Base-by-base conservation (phyloP, 2,329 filamentous ascomycete genomes). In the Fusarium sp. region DNA sequence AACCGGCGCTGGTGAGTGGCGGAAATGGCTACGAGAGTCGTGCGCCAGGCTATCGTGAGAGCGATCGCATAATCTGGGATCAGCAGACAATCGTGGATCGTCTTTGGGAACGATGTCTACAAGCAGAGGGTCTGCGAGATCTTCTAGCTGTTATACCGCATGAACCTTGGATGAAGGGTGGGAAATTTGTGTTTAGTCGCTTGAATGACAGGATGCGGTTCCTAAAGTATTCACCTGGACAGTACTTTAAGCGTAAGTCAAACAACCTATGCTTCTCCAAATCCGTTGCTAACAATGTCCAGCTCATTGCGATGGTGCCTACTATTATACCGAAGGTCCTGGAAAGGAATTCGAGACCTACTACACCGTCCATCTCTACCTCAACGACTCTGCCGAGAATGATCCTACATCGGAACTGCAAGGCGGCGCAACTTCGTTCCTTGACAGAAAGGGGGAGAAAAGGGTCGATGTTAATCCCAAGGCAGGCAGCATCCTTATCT, bases 51-150 rank as follows among this genome's bases (percentile, higher is more conserved):
- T 87, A 87, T 49, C 84, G 92, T 16, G 89, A 92, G 64, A 90
- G 90, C 72, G 90, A 90, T n/a, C 85, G 92, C 4, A 92, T 95
- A 67, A 90, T 96, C 70, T 92, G 89, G 86, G 91, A 96, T 74
- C 79, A 85, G 15, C 81, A 84, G 49, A 85, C 86, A 2, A 69
- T 95, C 2, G 89, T 88, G 0, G 83, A 86, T 26, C 85, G 87
- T 23, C 72, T 96, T 0, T 90, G 91, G 85, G 81, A 80, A 40
- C 84, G 92, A 11, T 85, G 90, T 76, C 47, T 76, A 71, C 67
- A 75, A 49, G 75, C 81, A 11, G 77, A 81, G 3, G 82, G 82
- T 2, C 69, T 88, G 33, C 69, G 66, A 16, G 80, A 83, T 34
- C 70, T 78, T 51, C 69, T 88, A 26, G 77, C 72, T 1, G 71